These are phyloP conservation scores for Turnera subulata DNA, from an alignment of 345 rosid species.

Conservation along the genomic window DNA sequence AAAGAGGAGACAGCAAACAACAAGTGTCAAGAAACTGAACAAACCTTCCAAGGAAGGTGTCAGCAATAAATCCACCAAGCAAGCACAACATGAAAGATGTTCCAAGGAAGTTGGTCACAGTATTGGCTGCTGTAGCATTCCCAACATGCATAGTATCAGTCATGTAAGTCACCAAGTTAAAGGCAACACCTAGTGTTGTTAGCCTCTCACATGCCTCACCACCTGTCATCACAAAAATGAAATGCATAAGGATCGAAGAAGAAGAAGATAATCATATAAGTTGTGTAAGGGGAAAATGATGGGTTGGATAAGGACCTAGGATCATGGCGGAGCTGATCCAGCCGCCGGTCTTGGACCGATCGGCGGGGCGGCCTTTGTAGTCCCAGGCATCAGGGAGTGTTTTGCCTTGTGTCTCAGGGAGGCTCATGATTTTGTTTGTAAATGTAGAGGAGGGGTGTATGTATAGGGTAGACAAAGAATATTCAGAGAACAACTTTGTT, in stretches of 20 bases:
- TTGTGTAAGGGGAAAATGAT: too few species aligned
- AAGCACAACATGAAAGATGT: conserved; percentile 93
- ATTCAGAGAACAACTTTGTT: background rate
- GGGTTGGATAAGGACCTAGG: conserved; percentile 38
- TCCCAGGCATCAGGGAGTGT: conserved; percentile 87
- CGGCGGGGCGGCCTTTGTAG: conserved; percentile 75
- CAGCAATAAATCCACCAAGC: conserved; percentile 88
- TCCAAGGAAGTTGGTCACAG: conserved; percentile 84
- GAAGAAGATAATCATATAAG: too few species aligned
- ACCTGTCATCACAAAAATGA: conserved; percentile 30
- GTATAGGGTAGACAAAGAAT: too few species aligned
- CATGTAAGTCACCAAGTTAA: conserved; percentile 85
- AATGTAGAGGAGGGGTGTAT: too few species aligned
- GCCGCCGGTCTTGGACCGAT: conserved; percentile 66
- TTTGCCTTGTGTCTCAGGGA: conserved; percentile 40
- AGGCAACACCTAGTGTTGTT: conserved; percentile 86
- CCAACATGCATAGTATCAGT: conserved; percentile 86
- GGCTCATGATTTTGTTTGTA: conserved; percentile 7
- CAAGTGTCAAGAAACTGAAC: background rate
- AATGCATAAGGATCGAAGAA: too few species aligned
- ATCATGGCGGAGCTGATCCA: conserved; percentile 95
- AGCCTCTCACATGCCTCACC: conserved; percentile 80
- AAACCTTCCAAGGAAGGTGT: conserved; percentile 93
- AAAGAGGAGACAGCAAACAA: background rate
- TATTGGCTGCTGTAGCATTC: conserved; percentile 80